Evolutionary conservation across 2,329 filamentous ascomycete genomes (phyloP), one percentile per base, ranked within the genome.

Genomic region (Fusarium lyarnte): DNA sequence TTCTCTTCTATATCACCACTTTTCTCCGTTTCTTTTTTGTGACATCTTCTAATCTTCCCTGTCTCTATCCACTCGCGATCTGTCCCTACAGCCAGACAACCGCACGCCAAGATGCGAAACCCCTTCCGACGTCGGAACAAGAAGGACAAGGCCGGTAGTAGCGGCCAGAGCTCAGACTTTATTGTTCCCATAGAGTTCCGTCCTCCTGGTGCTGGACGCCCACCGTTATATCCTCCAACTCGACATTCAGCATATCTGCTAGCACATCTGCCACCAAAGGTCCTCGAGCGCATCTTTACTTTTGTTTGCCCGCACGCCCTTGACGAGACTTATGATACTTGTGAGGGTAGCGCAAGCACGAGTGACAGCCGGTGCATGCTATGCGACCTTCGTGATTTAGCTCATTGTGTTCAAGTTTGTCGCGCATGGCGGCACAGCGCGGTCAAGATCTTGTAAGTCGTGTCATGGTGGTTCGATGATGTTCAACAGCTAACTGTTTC

Each of bases 351-450:
- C 66, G 90, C 92, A 74, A 72, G 66, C 36, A 55, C 64, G 25
- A 88, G 90, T 54, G 92, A 92, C 74, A 91, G 94, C 83, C 91
- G 90, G 63, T 98, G 95, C 84, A 95, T 96, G 93, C 90, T 97
- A 74, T 98, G 95, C 84, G 94, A 97, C 83, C 88, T 96, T 85
- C 91, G 95, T 74, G 94, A 98, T 81, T 88, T 98, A 62, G 90
- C 94, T 58, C 91, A 94, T 81, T 95, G 93, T 80, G 90, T 91
- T 42, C 87, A 89, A 79, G 93, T 94, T 55, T 93, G 90, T 80
- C 90, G 89, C 77, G 86, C 87, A 76, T 98, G 95, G 95, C 85
- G 86, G 64, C 78, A 79, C n/a, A 78, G 81, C 54, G 88, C 85
- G 49, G 76, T 85, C 46, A 84, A 83, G 66, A 81, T 87, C 60